These are phyloP conservation scores for Rhynchosporium secalis DNA, from an alignment of 2,329 filamentous ascomycete species.

Conservation along the genomic window DNA sequence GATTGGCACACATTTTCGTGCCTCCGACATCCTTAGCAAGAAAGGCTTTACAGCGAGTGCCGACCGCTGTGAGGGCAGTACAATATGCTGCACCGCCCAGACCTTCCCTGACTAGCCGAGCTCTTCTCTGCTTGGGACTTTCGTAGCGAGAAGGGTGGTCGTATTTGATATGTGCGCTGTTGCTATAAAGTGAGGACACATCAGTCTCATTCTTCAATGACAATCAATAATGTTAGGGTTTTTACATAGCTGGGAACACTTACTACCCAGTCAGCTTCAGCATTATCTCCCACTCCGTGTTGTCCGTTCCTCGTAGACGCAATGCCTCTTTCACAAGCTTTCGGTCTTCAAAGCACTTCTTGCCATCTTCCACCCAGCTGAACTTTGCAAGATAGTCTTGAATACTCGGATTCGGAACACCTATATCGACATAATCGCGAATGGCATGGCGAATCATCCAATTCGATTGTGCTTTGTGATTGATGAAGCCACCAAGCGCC, in stretches of 20 bases:
- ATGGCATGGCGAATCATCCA: conserved; percentile 10
- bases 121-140: conserved; percentile 3
- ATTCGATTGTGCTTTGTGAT: neutral
- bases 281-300: conserved; percentile 6
- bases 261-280: neutral
- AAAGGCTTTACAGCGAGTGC: neutral
- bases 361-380: conserved; percentile 5
- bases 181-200: neutral
- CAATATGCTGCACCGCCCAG: neutral
- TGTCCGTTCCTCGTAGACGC: neutral
- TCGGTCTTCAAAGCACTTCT: neutral
- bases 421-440: conserved; percentile 1
- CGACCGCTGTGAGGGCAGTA: neutral
- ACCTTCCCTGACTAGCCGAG: neutral
- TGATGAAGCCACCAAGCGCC: conserved; percentile 5
- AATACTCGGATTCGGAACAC: neutral
- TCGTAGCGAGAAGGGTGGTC: neutral
- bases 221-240: neutral
- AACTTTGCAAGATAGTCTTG: conserved; percentile 1
- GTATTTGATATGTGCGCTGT: conserved; percentile 4
- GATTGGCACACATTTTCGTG: neutral
- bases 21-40: neutral
- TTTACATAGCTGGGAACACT: neutral
- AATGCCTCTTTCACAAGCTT: conserved; percentile 10
- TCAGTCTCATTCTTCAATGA: neutral